Evolutionary conservation across 805 yeast species (phyloP).

Genomic region (Wickerhamiella sorbophila): DNA sequence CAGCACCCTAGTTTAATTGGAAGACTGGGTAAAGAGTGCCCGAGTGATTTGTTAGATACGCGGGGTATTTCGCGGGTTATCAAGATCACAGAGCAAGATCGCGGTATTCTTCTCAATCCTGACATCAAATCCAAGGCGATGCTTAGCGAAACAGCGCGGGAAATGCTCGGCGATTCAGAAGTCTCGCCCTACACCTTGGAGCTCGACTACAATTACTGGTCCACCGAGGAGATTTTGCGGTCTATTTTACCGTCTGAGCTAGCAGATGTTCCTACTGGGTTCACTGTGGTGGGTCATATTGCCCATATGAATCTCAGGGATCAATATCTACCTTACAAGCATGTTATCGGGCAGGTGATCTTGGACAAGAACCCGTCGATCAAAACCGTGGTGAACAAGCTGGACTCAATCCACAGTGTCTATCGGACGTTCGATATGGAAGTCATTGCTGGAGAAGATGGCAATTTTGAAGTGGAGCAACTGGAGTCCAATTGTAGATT

Average conservation of each 20-base stretch:
- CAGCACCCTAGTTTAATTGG: slow-evolving; percentile 52
- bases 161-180: slow-evolving; percentile 34
- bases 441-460: slow-evolving; percentile 66
- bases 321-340: slow-evolving; percentile 70
- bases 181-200: slow-evolving; percentile 40
- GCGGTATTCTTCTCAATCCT: slow-evolving; percentile 47
- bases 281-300: slow-evolving; percentile 85
- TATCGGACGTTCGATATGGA: slow-evolving; percentile 92
- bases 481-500: slow-evolving; percentile 76
- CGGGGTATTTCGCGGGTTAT: slow-evolving; percentile 61
- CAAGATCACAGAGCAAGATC: slow-evolving; percentile 24
- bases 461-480: slow-evolving; percentile 59
- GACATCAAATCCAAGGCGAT: slow-evolving; percentile 25
- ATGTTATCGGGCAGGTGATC: slow-evolving; percentile 75
- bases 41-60: slow-evolving; percentile 47
- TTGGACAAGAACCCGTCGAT: slow-evolving; percentile 74
- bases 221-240: slow-evolving; percentile 68
- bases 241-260: slow-evolving; percentile 63
- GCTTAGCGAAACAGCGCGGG: slow-evolving; percentile 32
- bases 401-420: slow-evolving; percentile 71
- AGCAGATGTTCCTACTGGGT: slow-evolving; percentile 76
- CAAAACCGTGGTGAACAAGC: slow-evolving; percentile 81
- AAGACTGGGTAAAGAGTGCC: slow-evolving; percentile 40
- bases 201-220: slow-evolving; percentile 72
- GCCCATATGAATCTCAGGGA: slow-evolving; percentile 82